Evolutionary conservation across 805 yeast species (phyloP), one percentile per base, ranked within the genome.

Genomic region (Maudiozyma bulderi): DNA sequence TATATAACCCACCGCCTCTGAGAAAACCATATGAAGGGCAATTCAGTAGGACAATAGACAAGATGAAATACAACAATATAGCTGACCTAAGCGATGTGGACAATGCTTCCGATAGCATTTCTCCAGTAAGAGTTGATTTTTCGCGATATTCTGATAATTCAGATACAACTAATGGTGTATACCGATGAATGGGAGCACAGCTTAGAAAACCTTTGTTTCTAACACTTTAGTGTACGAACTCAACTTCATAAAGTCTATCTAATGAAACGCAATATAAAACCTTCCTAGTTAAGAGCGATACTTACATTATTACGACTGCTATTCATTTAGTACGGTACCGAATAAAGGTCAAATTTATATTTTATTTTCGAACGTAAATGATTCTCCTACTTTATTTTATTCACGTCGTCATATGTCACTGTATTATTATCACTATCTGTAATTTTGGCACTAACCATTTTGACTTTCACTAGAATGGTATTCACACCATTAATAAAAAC

Each of bases 381-480:
- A 20, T 20, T 20, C 26, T 20, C 26, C 26, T 35, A 35, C 15
- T 6, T 35, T 35, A 35, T 13, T 35, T 15, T 35, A 30, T 33
- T 13, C 33, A 40, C 29, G 11, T 30, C 8, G 42, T 57, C 54
- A 47, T 64, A 66, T 15, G 57, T 55, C 40, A 57, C 51, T 14
- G 66, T 62, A 56, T 84, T 81, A 64, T 84, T 80, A 40, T 84
- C 78, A 6, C 79, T 73, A 59, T 89, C 96, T 13, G 91, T 85
- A 31, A 88, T 84, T 58, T 83, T 83, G 28, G 86, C 87, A 32
- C 75, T 73, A 38, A 72, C 72, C 44, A 89, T 72, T 58, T 74
- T 73, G 38, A 88, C 79, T 51, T 84, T 71, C n/a, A 89, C 71
- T 44, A 87, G 73, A 1, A 84, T 84, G 46, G 76, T 77, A 48